Evolutionary conservation across 1,284 basidiomycete genomes (phyloP).

Genomic region (Sphagnurus paluster): DNA sequence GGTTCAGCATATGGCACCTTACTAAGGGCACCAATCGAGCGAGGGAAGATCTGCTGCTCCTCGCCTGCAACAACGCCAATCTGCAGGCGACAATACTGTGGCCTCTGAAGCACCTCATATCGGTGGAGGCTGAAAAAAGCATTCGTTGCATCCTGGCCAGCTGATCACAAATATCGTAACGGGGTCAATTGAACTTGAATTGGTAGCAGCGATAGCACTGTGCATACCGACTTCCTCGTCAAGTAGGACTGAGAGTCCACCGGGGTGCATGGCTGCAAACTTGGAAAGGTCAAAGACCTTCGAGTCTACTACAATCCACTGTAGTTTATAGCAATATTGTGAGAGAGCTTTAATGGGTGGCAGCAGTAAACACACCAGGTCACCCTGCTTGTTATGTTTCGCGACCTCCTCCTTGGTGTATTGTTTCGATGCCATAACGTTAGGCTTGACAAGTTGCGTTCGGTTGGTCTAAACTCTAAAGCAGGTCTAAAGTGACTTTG

Average conservation of each 20-base stretch:
- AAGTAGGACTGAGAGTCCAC: slow-evolving; percentile 73
- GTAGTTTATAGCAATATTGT: not conserved
- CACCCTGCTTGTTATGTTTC: slow-evolving; percentile 35
- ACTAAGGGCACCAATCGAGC: slow-evolving; percentile 52
- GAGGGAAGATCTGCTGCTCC: slow-evolving; percentile 47
- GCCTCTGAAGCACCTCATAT: slow-evolving; percentile 69
- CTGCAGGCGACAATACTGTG: slow-evolving; percentile 66
- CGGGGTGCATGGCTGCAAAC: slow-evolving; percentile 82
- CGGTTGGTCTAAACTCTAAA: too few species aligned
- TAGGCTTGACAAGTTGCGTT: not conserved
- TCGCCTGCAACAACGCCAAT: slow-evolving; percentile 66
- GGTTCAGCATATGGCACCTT: slow-evolving; percentile 79
- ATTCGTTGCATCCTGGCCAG: slow-evolving; percentile 74
- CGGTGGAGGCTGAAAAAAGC: slow-evolving; percentile 79
- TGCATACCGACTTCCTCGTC: slow-evolving; percentile 67
- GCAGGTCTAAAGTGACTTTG: too few species aligned
- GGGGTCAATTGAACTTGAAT: not conserved
- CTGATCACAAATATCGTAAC: slow-evolving; percentile 32
- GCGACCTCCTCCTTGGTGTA: slow-evolving; percentile 43
- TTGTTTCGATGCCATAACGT: slow-evolving; percentile 36
- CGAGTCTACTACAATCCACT: slow-evolving; percentile 85
- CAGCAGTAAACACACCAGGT: slow-evolving; percentile 26
- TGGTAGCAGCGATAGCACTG: not conserved
- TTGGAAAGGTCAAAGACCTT: slow-evolving; percentile 82
- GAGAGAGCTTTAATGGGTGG: not conserved